Percentiles rank a stretch among this genome's conserved stretches.
These are phyloP conservation scores for Geotrichum klebahnii DNA, from an alignment of 1,139 yeast species.

Conservation along the genomic window DNA sequence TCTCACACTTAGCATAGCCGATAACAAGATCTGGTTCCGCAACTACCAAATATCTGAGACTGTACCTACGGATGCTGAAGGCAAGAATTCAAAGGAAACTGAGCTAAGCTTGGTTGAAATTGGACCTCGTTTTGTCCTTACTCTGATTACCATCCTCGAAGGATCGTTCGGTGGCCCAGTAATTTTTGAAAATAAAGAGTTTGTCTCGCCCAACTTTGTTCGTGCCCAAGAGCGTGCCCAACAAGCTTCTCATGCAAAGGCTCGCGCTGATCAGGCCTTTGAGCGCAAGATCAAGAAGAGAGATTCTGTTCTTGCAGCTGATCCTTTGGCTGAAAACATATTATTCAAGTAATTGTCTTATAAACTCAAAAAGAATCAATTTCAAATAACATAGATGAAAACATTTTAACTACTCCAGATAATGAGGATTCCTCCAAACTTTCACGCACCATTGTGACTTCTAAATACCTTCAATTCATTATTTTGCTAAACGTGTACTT, in stretches of 20 bases:
- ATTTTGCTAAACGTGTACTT: neutral
- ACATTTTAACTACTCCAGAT: neutral
- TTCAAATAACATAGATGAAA: neutral
- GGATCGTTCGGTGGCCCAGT: conserved; percentile 98
- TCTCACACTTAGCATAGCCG: conserved; percentile 86
- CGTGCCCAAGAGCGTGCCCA: conserved; percentile 83
- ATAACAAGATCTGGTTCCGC: conserved; percentile 92
- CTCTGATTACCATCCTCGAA: conserved; percentile 85
- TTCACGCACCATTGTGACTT: conserved; percentile 1
- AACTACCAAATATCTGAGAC: conserved; percentile 88
- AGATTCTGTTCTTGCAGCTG: conserved; percentile 68
- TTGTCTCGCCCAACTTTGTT: conserved; percentile 90
- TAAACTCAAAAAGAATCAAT: neutral
- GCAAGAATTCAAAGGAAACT: conserved; percentile 38
- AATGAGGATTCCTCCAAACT: too few species aligned
- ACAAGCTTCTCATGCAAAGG: conserved; percentile 73
- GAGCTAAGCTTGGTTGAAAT: conserved; percentile 82
- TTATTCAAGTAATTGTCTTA: conserved; percentile 47
- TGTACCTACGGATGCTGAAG: conserved; percentile 46
- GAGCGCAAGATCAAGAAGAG: conserved; percentile 72
- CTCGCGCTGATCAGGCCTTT: conserved; percentile 75
- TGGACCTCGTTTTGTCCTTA: conserved; percentile 94
- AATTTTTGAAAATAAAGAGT: conserved; percentile 93
- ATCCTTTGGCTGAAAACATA: conserved; percentile 78
- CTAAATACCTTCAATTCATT: conserved; percentile 10